Percentiles rank a stretch among this genome's conserved stretches.
phyloP scores from a whole-genome alignment of 257 asterid genomes.

The Nemophila menziesii region DNA sequence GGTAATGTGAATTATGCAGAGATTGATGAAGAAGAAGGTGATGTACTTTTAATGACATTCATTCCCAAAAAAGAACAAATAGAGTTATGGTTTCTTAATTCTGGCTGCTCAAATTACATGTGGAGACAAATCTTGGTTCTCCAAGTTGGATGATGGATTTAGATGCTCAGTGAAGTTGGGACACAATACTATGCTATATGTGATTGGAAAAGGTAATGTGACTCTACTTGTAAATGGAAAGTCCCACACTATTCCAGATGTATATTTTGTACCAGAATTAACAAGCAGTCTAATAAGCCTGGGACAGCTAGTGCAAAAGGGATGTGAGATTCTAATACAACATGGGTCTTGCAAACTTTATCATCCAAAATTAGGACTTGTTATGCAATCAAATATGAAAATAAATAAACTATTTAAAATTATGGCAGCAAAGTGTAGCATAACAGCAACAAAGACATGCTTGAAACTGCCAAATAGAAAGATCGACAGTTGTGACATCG shows the following conservation, averaged over 20 bases:
- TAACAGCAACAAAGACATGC: background rate
- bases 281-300: background rate
- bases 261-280: background rate
- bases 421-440: background rate
- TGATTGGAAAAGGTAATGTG: background rate
- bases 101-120: too few species aligned
- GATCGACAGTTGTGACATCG: background rate
- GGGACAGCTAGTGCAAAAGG: background rate
- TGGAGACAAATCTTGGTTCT: too few species aligned
- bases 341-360: too few species aligned
- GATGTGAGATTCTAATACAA: too few species aligned
- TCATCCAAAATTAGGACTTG: too few species aligned
- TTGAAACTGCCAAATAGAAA: background rate
- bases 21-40: too few species aligned
- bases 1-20: too few species aligned
- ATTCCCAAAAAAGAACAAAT: background rate
- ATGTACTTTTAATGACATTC: constrained; percentile 5
- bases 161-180: too few species aligned
- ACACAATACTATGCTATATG: background rate
- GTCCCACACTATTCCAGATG: background rate
- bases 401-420: background rate
- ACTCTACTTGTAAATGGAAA: background rate
- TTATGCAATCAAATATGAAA: background rate
- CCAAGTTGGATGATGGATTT: too few species aligned
- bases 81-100: constrained; percentile 9